Evolutionary conservation across 2,329 filamentous ascomycete species (phyloP), one percentile per base, ranked within the genome.

Genomic region (Penicillium sp.): DNA sequence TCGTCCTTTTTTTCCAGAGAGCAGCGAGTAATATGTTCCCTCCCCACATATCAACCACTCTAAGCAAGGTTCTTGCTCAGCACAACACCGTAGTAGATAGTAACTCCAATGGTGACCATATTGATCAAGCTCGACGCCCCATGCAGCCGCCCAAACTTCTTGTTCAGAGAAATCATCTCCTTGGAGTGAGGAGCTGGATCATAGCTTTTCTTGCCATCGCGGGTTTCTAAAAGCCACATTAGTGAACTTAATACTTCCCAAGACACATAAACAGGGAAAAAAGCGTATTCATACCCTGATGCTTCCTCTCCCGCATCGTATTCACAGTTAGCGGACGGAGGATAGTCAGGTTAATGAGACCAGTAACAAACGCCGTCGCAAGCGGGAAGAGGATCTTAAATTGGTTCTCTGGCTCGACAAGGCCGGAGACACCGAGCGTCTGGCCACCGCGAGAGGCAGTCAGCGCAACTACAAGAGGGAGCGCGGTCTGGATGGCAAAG

Each of bases 131-230:
- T 91, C 7, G 92, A 96, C 52, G 91, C 79, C 6, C 93, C 92
- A 77, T 99, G 95, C 61, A 97, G 78, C 64, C 85, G 86, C 17
- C 86, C 87, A 76, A 98, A 98, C 66, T 83, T 84, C 79, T 88
- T 91, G 82, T 94, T 96, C 70, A 96, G 77, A 8, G 83, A 83
- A 69, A 87, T 78, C 93, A 98, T 97, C 80, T 94, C 91, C 69
- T 89, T 84, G 5, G 91, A 95, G 71, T 96, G 91, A 45, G 92
- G 91, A 1, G 88, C 85, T 56, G 86, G 81, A 66, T 96, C 92
- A 71, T 90, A 91, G 77, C 89, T 91, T 75, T 90, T 91, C 84
- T 96, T 97, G 58, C 92, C 92, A 74, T 97, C 94, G 70, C 90
- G 88, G 64, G 90, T 92, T 83, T 94, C 93, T 85, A 46, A 5